A percentile compares a stretch with the other conserved stretches of the same genome.
These are phyloP conservation scores for Leptomonas seymouri DNA, from an alignment of 208 protist genomes.

Conservation along the genomic window DNA sequence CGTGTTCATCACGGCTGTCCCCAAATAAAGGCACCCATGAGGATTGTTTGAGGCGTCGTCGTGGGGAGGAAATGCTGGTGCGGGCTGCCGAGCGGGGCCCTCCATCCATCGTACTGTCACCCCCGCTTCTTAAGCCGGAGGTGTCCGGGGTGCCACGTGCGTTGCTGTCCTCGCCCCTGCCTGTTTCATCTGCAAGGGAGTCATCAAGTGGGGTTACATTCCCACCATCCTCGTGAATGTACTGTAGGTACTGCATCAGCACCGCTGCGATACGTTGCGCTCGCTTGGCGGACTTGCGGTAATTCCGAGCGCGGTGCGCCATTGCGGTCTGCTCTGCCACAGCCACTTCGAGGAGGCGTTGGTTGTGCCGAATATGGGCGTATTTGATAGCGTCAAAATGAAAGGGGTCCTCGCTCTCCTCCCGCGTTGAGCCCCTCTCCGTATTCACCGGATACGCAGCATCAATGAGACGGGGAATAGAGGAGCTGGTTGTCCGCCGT, in stretches of 20 bases:
- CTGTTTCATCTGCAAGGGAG: background rate
- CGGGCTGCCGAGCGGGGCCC: background rate
- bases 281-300: slow-evolving; percentile 26
- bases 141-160: background rate
- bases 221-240: slow-evolving; percentile 18
- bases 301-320: slow-evolving; percentile 6
- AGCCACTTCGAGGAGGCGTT: slow-evolving; percentile 26
- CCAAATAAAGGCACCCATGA: slow-evolving; percentile 21
- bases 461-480: background rate
- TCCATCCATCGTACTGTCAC: background rate
- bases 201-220: slow-evolving; percentile 1
- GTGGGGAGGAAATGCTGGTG: background rate
- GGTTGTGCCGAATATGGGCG: slow-evolving; percentile 19
- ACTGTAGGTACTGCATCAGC: slow-evolving; percentile 34
- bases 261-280: slow-evolving; percentile 22
- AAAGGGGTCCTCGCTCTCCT: background rate
- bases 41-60: background rate
- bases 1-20: background rate
- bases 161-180: background rate
- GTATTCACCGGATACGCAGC: background rate
- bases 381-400: slow-evolving; percentile 26
- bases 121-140: background rate
- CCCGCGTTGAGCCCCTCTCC: background rate
- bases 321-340: slow-evolving; percentile 37
- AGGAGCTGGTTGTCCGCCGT: background rate